These are phyloP conservation scores for Xylaria polymorpha DNA, from an alignment of 2,329 filamentous ascomycete species.

Conservation along the genomic window DNA sequence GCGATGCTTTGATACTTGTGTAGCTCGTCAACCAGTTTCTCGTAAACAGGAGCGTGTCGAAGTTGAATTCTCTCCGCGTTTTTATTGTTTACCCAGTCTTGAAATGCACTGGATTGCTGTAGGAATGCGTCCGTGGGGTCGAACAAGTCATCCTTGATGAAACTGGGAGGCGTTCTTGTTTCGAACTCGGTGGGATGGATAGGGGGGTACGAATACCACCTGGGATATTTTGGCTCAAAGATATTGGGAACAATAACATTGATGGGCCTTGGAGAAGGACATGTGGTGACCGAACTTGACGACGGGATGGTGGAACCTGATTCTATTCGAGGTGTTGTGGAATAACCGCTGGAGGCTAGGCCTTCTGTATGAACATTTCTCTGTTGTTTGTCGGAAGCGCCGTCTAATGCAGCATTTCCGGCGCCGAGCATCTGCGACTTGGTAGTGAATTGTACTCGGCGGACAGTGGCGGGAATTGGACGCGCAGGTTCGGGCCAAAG, in stretches of 20 bases:
- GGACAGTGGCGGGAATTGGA: not conserved
- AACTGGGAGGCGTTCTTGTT: not conserved
- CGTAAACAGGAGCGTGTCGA: constrained; percentile 21
- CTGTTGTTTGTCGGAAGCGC: not conserved
- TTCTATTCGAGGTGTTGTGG: not conserved
- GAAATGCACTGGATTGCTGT: constrained; percentile 36
- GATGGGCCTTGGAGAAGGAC: constrained; percentile 16
- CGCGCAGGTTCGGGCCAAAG: constrained; percentile 35
- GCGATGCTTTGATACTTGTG: constrained; percentile 23
- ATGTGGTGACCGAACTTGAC: not conserved
- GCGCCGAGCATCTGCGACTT: not conserved
- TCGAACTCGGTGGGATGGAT: constrained; percentile 29
- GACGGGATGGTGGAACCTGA: constrained; percentile 24
- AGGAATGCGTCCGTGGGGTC: constrained; percentile 33
- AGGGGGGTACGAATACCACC: constrained; percentile 35
- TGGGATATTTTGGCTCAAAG: constrained; percentile 30
- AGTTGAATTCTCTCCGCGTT: constrained; percentile 34
- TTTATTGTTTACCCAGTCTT: constrained; percentile 34
- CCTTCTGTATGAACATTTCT: not conserved
- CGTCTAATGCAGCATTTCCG: constrained; percentile 1
- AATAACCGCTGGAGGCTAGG: constrained; percentile 4
- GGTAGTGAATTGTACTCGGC: constrained; percentile 11
- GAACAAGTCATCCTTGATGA: not conserved
- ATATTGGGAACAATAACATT: not conserved
- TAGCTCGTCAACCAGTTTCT: constrained; percentile 23